Evolutionary conservation across 1,284 basidiomycete species (phyloP).

Genomic region (Anthracocystis panici-leucophaei): DNA sequence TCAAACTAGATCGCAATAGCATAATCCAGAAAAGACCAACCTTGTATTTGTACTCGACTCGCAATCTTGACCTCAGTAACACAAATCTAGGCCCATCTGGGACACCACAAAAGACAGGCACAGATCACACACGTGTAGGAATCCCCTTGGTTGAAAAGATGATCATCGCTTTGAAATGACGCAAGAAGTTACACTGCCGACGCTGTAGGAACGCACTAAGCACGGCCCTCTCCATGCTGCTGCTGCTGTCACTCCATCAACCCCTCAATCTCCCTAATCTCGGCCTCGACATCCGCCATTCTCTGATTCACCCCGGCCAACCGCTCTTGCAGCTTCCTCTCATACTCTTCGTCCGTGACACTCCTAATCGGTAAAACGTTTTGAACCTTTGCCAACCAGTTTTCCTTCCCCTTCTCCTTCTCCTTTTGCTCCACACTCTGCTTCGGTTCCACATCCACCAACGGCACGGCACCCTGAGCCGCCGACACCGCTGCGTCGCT

Average conservation of each 20-base stretch:
- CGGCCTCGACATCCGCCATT: constrained; percentile 37
- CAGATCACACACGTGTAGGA: too few species aligned
- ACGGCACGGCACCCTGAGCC: constrained; percentile 10
- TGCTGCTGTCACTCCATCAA: constrained; percentile 19
- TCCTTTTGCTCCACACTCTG: not conserved
- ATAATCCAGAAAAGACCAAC: not conserved
- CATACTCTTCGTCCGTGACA: constrained; percentile 55
- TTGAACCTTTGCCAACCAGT: constrained; percentile 31
- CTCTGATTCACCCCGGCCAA: constrained; percentile 38
- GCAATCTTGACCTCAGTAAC: not conserved
- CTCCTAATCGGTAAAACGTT: constrained; percentile 40
- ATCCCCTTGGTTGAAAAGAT: too few species aligned
- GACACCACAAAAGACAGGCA: too few species aligned
- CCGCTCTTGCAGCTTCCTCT: constrained; percentile 37
- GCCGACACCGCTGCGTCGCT: constrained; percentile 13
- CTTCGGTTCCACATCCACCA: constrained; percentile 14
- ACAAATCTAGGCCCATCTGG: not conserved
- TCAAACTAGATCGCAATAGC: not conserved
- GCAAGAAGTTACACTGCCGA: not conserved
- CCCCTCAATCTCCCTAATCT: constrained; percentile 44
- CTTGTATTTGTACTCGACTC: constrained; percentile 31
- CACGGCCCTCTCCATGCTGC: not conserved
- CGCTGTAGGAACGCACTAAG: not conserved
- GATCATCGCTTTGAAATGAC: too few species aligned
- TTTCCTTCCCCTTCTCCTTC: not conserved